phyloP scores from a whole-genome alignment of 2,329 filamentous ascomycete genomes.

The Alternaria burnsii region DNA sequence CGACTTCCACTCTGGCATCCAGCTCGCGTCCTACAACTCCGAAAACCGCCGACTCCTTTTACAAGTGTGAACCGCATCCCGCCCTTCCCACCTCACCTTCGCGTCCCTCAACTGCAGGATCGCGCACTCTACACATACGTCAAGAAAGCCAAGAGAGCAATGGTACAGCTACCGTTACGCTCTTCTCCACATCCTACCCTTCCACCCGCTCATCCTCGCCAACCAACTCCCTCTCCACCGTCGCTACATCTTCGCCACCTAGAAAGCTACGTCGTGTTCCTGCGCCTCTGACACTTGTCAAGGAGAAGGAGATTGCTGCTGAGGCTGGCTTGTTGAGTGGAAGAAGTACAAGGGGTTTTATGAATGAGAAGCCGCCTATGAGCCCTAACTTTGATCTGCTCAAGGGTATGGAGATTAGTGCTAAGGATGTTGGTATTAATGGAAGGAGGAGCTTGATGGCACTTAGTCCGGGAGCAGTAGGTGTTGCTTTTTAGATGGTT shows the following conservation, averaged over 20 bases:
- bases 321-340: conserved; percentile 30
- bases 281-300: conserved; percentile 34
- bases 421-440: conserved; percentile 25
- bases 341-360: conserved; percentile 22
- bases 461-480: conserved; percentile 36
- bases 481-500: conserved; percentile 44
- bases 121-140: conserved; percentile 36
- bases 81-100: conserved; percentile 13
- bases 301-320: conserved; percentile 36
- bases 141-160: conserved; percentile 41
- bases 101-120: conserved; percentile 34
- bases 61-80: conserved; percentile 36
- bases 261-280: conserved; percentile 39
- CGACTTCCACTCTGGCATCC: conserved; percentile 34
- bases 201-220: conserved; percentile 16
- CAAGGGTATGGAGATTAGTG: conserved; percentile 44
- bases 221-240: conserved; percentile 8
- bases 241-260: conserved; percentile 17
- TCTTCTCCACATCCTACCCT: conserved; percentile 30
- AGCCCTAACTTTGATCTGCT: conserved; percentile 40
- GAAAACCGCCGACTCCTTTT: conserved; percentile 34
- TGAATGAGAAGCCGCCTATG: conserved; percentile 37
- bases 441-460: conserved; percentile 19
- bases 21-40: conserved; percentile 21
- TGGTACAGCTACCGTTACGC: conserved; percentile 42